Base-by-base conservation (phyloP, 108 stramenopile genomes). In the Cyclotella choctawhatcheeana region DNA sequence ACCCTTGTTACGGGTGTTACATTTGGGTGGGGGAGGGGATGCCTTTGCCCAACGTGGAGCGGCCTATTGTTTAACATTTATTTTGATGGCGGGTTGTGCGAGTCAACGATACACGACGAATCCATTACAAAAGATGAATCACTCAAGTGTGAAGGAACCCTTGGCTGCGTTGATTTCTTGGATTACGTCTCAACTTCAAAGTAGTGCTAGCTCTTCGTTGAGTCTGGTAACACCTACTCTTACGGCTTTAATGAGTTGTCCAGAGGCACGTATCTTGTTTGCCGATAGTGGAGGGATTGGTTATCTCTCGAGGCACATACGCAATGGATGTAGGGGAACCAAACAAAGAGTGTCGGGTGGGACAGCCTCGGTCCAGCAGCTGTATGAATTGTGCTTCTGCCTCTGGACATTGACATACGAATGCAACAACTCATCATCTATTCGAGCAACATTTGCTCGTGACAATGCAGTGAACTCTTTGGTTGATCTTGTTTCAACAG, bases 311-410 rank as follows among this genome's bases (percentile, higher is more conserved):
- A 84, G 88, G 24, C 88, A 88, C 76, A 67, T 93, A 34, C 67
- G 83, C 12, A 71, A 37, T 35, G 76, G 78, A 61, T 51, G 71
- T 0, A 68, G 64, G 30, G 72, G 77, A 30, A 34, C 29, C n/a
- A 67, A 67, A 60, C 53, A 21, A 29, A 60, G 21, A 37, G 35
- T 35, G 45, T 53, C 44, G 56, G 43, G 13, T 63, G 58, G 62
- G 7, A 33, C 61, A 35, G 74, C 73, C 37, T 80, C 79, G 5
- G 86, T 94, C 7, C 97, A 98, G 74, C 92, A 94, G 48, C 59
- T 96, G 2, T 98, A 98, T 79, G 97, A 97, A 74, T 69, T 98
- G 31, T 79, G 77, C 48, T 98, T 96, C 76, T 90, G 86, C 55
- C 73, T 98, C 20, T 98, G 97, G 97, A 82, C 88, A 14, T 70